phyloP scores from a whole-genome alignment of 352 stramenopile genomes.

The Phytophthora fragariaefolia region DNA sequence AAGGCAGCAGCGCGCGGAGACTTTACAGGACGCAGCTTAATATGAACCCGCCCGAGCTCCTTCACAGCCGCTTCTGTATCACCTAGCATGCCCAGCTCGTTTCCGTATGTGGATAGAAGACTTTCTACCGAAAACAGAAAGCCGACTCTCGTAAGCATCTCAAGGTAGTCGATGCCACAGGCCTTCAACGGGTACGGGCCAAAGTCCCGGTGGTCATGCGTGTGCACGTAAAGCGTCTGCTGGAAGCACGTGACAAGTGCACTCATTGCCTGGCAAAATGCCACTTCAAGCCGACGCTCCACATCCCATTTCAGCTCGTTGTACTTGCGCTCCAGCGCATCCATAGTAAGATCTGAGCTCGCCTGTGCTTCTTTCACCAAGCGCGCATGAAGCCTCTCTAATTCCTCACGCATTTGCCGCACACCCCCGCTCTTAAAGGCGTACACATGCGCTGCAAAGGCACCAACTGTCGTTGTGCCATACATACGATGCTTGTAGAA shows the following conservation, averaged over 20 bases:
- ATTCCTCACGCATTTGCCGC: slow-evolving; percentile 74
- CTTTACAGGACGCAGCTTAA: slow-evolving; percentile 76
- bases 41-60: slow-evolving; percentile 68
- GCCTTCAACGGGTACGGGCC: slow-evolving; percentile 42
- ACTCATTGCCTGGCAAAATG: slow-evolving; percentile 85
- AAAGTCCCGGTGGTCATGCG: slow-evolving; percentile 56
- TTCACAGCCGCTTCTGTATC: slow-evolving; percentile 86
- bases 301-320: slow-evolving; percentile 87
- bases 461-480: slow-evolving; percentile 80
- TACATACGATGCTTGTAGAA: slow-evolving; percentile 77
- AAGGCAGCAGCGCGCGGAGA: slow-evolving; percentile 69
- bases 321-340: slow-evolving; percentile 78
- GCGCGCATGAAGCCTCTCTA: slow-evolving; percentile 57
- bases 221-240: slow-evolving; percentile 84
- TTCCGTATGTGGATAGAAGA: slow-evolving; percentile 85
- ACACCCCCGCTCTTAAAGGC: slow-evolving; percentile 81
- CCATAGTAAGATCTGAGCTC: slow-evolving; percentile 75
- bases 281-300: slow-evolving; percentile 81
- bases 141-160: slow-evolving; percentile 69
- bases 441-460: slow-evolving; percentile 87
- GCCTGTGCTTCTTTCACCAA: slow-evolving; percentile 63
- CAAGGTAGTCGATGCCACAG: slow-evolving; percentile 67
- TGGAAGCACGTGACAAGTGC: slow-evolving; percentile 87
- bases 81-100: slow-evolving; percentile 85
- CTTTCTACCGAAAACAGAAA: slow-evolving; percentile 89